These are phyloP conservation scores for Pilaira anomala DNA, from an alignment of 192 early-diverging fungal species.

Conservation along the genomic window DNA sequence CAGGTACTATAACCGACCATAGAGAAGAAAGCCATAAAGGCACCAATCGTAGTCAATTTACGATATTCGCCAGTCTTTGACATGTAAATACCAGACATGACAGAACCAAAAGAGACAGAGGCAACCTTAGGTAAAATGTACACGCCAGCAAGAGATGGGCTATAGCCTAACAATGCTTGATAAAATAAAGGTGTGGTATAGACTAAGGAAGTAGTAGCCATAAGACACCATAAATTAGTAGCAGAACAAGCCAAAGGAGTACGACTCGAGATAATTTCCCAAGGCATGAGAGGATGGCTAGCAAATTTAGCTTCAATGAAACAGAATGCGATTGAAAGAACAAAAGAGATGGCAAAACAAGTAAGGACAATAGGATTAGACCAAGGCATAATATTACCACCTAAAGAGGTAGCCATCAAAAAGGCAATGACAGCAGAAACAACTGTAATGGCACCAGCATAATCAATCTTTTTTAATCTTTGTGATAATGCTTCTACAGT, in stretches of 20 bases:
- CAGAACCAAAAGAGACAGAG: constrained; percentile 23
- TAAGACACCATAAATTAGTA: constrained; percentile 47
- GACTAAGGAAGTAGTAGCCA: constrained; percentile 28
- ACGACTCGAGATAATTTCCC: constrained; percentile 51
- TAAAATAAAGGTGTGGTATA: constrained; percentile 33
- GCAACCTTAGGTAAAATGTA: constrained; percentile 29
- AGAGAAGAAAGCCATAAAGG: constrained; percentile 49
- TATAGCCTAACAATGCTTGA: constrained; percentile 21
- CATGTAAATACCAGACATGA: constrained; percentile 28
- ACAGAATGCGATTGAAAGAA: constrained; percentile 36
- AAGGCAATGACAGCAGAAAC: constrained; percentile 38
- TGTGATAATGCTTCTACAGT: constrained; percentile 41
- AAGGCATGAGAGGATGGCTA: constrained; percentile 60
- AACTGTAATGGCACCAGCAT: constrained; percentile 40
- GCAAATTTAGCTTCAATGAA: constrained; percentile 57
- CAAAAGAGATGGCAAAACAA: constrained; percentile 35
- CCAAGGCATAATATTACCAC: constrained; percentile 56
- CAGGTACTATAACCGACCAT: constrained; percentile 54
- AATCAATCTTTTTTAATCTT: constrained; percentile 55
- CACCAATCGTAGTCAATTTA: constrained; percentile 34
- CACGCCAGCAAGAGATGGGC: constrained; percentile 28
- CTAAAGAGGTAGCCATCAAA: constrained; percentile 51
- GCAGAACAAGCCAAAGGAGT: constrained; percentile 24
- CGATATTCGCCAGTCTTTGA: constrained; percentile 28
- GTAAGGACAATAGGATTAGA: constrained; percentile 42